These are phyloP conservation scores for Aspergillus sp. DNA, from an alignment of 2,329 filamentous ascomycete species.

Conservation along the genomic window DNA sequence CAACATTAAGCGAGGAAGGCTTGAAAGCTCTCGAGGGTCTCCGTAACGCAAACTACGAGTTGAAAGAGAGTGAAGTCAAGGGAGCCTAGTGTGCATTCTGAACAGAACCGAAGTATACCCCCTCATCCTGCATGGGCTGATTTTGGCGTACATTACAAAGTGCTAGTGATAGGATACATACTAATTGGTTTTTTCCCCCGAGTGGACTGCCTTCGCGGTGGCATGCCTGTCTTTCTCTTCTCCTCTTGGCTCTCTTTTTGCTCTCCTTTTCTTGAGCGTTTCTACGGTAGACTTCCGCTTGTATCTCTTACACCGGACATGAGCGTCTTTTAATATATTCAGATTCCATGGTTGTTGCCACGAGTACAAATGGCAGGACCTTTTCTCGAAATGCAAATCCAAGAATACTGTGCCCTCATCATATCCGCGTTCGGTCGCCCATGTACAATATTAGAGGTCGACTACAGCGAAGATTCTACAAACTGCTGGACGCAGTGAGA, in stretches of 20 bases:
- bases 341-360: constrained; percentile 1
- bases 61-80: constrained; percentile 48
- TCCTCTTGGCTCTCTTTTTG: not conserved
- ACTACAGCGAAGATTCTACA: not conserved
- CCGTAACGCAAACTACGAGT: constrained; percentile 55
- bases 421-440: not conserved
- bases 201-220: not conserved
- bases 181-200: not conserved
- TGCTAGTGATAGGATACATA: constrained; percentile 2
- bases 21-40: constrained; percentile 60
- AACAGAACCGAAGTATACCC: not conserved
- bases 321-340: not conserved
- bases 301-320: not conserved
- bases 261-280: not conserved
- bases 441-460: not conserved
- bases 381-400: not conserved
- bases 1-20: constrained; percentile 68
- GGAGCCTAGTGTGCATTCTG: constrained; percentile 35
- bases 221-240: not conserved
- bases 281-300: not conserved
- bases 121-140: constrained; percentile 13
- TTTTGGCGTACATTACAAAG: constrained; percentile 32
- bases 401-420: not conserved
- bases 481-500: not conserved
- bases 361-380: constrained; percentile 1